Conservation (phyloP, 805 yeast species). For the Starmera pachycereana region DNA sequence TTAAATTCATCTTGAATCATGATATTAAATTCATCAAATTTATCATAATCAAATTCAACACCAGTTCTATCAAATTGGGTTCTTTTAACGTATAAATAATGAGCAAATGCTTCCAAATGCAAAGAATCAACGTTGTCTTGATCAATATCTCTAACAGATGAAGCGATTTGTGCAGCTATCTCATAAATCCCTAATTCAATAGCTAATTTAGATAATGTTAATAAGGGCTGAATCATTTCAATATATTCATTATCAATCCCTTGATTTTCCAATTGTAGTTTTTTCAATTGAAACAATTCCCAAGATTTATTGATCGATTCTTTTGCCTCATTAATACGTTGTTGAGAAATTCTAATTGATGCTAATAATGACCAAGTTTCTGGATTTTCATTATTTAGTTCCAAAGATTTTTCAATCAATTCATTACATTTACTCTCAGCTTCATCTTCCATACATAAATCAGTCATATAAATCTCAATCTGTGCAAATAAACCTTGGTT, state of each 20-base stretch:
- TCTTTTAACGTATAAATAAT: conserved; percentile 38
- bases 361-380: conserved; percentile 79
- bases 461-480: conserved; percentile 97
- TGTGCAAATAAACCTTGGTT: conserved; percentile 73
- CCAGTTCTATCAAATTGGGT: conserved; percentile 10
- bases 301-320: conserved; percentile 61
- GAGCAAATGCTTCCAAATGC: conserved; percentile 76
- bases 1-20: conserved; percentile 3
- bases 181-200: conserved; percentile 71
- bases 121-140: conserved; percentile 76
- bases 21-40: conserved; percentile 13
- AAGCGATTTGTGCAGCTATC: conserved; percentile 52
- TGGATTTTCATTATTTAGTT: conserved; percentile 44
- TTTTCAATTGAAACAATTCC: conserved; percentile 50
- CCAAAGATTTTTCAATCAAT: conserved; percentile 53
- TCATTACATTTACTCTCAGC: conserved; percentile 78
- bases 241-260: conserved; percentile 40
- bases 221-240: conserved; percentile 63
- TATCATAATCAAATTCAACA: conserved; percentile 14
- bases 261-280: conserved; percentile 35
- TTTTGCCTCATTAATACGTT: conserved; percentile 59
- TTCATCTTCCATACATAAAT: conserved; percentile 84
- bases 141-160: conserved; percentile 63
- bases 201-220: conserved; percentile 63
- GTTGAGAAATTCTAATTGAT: conserved; percentile 85